Conservation (phyloP, 495 filamentous ascomycete species). For the Xylaria palmicola region DNA sequence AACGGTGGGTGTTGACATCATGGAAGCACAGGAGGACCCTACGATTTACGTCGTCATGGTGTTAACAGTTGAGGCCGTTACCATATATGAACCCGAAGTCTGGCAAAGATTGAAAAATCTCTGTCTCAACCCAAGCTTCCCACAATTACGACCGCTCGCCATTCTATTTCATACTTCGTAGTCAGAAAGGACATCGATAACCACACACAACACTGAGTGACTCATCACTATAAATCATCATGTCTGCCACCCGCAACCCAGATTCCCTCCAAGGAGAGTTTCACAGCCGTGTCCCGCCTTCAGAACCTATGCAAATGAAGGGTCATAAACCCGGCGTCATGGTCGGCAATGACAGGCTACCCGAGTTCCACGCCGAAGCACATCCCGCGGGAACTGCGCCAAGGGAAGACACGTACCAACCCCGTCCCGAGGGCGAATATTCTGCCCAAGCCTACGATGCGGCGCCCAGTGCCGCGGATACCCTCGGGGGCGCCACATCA, state of each 20-base stretch:
- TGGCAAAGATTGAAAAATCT: too few relatives aligned
- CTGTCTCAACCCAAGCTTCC: too few relatives aligned
- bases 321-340: slow-evolving; percentile 66
- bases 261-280: slow-evolving; percentile 63
- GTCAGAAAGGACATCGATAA: background rate
- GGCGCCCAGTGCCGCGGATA: slow-evolving; percentile 44
- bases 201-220: background rate
- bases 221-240: slow-evolving; percentile 27
- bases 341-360: slow-evolving; percentile 57
- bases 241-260: slow-evolving; percentile 54
- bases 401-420: slow-evolving; percentile 55
- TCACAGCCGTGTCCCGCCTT: slow-evolving; percentile 46
- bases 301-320: slow-evolving; percentile 51
- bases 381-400: slow-evolving; percentile 67
- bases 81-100: background rate
- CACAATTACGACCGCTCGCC: too few relatives aligned
- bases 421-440: slow-evolving; percentile 49
- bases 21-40: background rate
- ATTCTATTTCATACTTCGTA: background rate
- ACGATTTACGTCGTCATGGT: background rate
- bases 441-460: slow-evolving; percentile 44
- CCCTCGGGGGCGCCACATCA: slow-evolving; percentile 63
- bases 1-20: slow-evolving; percentile 8
- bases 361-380: slow-evolving; percentile 63
- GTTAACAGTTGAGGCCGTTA: background rate